Evolutionary conservation across 2,329 filamentous ascomycete genomes (phyloP), one percentile per base, ranked within the genome.

Genomic region (Monosporascus sp.): DNA sequence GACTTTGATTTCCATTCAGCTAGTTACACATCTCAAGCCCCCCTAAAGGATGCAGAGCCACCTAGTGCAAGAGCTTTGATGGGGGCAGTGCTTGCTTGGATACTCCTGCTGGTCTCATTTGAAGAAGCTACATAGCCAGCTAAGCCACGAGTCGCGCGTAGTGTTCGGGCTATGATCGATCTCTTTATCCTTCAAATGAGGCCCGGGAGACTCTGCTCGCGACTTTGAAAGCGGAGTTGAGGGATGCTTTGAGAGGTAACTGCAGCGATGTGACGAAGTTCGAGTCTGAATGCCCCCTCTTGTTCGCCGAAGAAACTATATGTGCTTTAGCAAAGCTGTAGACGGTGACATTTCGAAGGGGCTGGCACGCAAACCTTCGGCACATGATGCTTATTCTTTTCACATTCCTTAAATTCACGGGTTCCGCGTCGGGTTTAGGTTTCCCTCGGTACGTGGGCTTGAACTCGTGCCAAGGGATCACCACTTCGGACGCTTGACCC

Each of bases 371-470:
- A 54, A 69, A 90, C 89, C 89, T 94, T 66, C 90, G 75, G 77
- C 88, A 88, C 89, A 94, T 92, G 54, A 94, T 75, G 49, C 84
- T 85, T 31, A 93, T 73, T 47, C 87, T 76, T 70, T 81, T 87
- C 39, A 94, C 74, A 44, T 74, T 73, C 47, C 73, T 74, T 57
- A 80, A 62, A 60, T 90, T 74, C 59, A 94, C 66, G 5, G 79
- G 75, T 52, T 75, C 68, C 0, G 81, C 81, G 69, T 87, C 83
- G 18, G 78, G 70, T 65, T 81, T 78, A 55, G 84, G 76, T 61
- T 78, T 81, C 0, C 90, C 90, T 3, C 89, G 76, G 68, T 90
- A 94, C 2, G 86, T 93, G 1, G 89, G 73, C 64, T 81, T 82
- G 57, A 95, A 82, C 24, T 79, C 77, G 14, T 68, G 67, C 84